phyloP scores from a whole-genome alignment of 306 rosid genomes.

The Vicia villosa region DNA sequence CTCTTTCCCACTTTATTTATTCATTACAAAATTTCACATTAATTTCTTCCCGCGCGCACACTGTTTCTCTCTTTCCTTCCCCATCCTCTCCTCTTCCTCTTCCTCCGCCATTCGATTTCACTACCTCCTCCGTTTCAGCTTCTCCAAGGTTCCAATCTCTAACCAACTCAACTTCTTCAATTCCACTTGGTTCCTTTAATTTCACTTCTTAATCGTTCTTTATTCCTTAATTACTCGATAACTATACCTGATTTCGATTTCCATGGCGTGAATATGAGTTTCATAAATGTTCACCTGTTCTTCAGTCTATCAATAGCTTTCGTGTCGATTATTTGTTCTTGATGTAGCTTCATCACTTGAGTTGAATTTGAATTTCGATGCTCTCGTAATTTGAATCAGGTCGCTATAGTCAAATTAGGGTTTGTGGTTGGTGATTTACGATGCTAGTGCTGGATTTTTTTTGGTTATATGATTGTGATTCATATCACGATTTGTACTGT shows the following conservation, averaged over 20 bases:
- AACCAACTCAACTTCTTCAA: not conserved
- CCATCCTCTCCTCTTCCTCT: not conserved
- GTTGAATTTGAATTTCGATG: not conserved
- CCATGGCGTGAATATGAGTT: not conserved
- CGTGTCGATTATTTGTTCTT: not conserved
- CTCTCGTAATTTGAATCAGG: not conserved
- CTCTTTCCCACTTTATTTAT: conserved; percentile 21
- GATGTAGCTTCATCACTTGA: not conserved
- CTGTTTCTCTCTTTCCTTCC: not conserved
- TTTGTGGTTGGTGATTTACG: not conserved
- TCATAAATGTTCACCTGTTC: not conserved
- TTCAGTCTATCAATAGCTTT: not conserved
- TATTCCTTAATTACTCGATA: not conserved
- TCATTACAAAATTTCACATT: conserved; percentile 34
- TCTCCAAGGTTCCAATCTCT: conserved; percentile 28
- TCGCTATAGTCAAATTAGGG: conserved; percentile 28
- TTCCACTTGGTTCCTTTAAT: not conserved
- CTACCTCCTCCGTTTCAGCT: not conserved
- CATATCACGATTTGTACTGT: not conserved
- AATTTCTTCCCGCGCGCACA: conserved; percentile 39
- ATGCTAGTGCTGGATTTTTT: not conserved
- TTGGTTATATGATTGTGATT: not conserved
- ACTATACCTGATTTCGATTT: not conserved
- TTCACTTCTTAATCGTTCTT: not conserved
- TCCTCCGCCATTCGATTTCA: not conserved